Evolutionary conservation across 371 early-diverging fungal species (phyloP).

Genomic region (Smittium culicis): DNA sequence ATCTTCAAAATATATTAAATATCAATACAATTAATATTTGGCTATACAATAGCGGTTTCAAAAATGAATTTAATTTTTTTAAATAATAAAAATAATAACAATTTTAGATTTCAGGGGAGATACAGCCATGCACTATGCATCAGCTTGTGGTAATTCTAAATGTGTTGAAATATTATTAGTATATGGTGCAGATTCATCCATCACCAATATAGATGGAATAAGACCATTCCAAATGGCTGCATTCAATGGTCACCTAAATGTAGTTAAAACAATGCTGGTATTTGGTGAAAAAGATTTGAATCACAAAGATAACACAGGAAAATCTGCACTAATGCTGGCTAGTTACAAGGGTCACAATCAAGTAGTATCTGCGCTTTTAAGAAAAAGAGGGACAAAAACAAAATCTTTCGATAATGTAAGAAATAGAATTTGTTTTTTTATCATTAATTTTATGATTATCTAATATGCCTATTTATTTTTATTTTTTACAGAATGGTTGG

Average conservation of each 20-base stretch:
- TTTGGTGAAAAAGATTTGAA: neutral
- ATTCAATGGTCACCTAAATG: constrained; percentile 20
- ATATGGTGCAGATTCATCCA: neutral
- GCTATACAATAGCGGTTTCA: no score
- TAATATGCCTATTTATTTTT: no score
- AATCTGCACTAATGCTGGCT: constrained; percentile 28
- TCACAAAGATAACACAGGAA: constrained; percentile 18
- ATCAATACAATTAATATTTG: neutral
- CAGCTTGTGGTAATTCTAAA: neutral
- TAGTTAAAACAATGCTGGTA: constrained; percentile 7
- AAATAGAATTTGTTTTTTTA: no score
- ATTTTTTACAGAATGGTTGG: constrained; percentile 19
- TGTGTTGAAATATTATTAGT: neutral
- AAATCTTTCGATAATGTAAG: constrained; percentile 19
- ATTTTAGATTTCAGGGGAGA: constrained; percentile 8
- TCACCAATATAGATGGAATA: neutral
- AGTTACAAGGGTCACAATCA: constrained; percentile 25
- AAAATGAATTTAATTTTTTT: no score
- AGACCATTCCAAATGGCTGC: constrained; percentile 19
- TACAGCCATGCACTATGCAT: constrained; percentile 6
- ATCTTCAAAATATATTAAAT: neutral
- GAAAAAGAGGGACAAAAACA: constrained; percentile 7
- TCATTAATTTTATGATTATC: no score
- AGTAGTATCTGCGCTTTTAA: constrained; percentile 15
- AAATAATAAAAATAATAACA: no score